These are phyloP conservation scores for Plasmodium inui DNA, from an alignment of 169 alveolate species.

Conservation along the genomic window DNA sequence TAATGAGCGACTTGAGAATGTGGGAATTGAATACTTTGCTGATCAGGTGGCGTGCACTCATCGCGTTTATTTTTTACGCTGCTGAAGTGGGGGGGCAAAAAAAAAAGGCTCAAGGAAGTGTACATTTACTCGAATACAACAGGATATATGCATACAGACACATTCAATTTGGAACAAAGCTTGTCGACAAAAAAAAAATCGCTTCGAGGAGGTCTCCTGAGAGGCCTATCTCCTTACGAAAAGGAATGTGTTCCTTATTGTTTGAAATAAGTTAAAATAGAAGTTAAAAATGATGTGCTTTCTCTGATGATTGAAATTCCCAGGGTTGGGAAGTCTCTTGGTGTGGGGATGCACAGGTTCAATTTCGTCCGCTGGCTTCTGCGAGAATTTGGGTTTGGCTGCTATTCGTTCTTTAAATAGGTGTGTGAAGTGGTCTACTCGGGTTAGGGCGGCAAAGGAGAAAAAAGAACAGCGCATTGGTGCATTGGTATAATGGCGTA, in stretches of 20 bases:
- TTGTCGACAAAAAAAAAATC: not conserved
- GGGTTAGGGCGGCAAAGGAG: not conserved
- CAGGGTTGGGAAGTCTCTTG: conserved; percentile 40
- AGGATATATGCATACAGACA: not conserved
- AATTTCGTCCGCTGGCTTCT: conserved; percentile 18
- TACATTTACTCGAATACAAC: not conserved
- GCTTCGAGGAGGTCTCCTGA: not conserved
- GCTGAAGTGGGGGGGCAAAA: not conserved
- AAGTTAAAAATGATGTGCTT: conserved; percentile 36
- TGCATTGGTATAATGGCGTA: not conserved
- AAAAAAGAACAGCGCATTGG: not conserved
- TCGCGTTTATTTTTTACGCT: not conserved
- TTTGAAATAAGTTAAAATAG: conserved; percentile 47
- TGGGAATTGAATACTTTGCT: not conserved
- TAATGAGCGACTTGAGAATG: conserved; percentile 26
- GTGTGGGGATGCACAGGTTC: conserved; percentile 26
- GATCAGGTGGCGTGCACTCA: not conserved
- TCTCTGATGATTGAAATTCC: conserved; percentile 24
- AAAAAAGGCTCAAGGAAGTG: not conserved
- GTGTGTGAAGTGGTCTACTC: conserved; percentile 29
- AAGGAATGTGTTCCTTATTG: conserved; percentile 27
- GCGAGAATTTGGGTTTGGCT: conserved; percentile 70
- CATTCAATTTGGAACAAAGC: not conserved
- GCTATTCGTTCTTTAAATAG: conserved; percentile 70
- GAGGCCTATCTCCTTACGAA: conserved; percentile 1